These are phyloP conservation scores for Paecilomyces niveus DNA, from an alignment of 2,329 filamentous ascomycete species.

Conservation along the genomic window DNA sequence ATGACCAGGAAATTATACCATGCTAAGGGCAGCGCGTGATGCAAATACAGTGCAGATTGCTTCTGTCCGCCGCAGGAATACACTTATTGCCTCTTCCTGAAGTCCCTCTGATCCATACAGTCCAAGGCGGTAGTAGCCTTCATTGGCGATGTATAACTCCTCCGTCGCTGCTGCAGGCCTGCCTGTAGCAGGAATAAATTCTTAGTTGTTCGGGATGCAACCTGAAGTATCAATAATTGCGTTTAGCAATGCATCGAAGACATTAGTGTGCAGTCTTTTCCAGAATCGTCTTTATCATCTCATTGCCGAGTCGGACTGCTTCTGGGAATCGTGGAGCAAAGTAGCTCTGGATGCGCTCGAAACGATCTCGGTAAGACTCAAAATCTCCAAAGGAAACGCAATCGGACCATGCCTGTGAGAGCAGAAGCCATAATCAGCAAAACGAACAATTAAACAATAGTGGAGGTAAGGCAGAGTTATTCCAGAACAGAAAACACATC, in stretches of 20 bases:
- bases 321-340: constrained; percentile 86
- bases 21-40: too few species aligned
- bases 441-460: not conserved
- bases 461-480: too few species aligned
- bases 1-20: too few species aligned
- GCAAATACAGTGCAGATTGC: too few species aligned
- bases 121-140: too few species aligned
- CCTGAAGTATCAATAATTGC: not conserved
- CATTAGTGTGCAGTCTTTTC: constrained; percentile 55
- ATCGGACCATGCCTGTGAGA: constrained; percentile 73
- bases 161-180: too few species aligned
- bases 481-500: not conserved
- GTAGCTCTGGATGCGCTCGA: constrained; percentile 82
- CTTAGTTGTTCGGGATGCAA: too few species aligned
- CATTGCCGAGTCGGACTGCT: constrained; percentile 80
- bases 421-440: constrained; percentile 1
- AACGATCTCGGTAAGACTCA: constrained; percentile 84
- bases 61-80: too few species aligned
- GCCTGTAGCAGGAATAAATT: too few species aligned
- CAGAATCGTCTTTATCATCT: constrained; percentile 94
- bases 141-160: too few species aligned
- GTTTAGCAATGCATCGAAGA: not conserved
- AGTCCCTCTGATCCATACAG: too few species aligned
- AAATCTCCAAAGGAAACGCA: constrained; percentile 88
- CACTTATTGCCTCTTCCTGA: too few species aligned